A percentile compares a stretch with the other conserved stretches of the same genome.
phyloP scores from a whole-genome alignment of 345 rosid species.

The Lepidium sativum region DNA sequence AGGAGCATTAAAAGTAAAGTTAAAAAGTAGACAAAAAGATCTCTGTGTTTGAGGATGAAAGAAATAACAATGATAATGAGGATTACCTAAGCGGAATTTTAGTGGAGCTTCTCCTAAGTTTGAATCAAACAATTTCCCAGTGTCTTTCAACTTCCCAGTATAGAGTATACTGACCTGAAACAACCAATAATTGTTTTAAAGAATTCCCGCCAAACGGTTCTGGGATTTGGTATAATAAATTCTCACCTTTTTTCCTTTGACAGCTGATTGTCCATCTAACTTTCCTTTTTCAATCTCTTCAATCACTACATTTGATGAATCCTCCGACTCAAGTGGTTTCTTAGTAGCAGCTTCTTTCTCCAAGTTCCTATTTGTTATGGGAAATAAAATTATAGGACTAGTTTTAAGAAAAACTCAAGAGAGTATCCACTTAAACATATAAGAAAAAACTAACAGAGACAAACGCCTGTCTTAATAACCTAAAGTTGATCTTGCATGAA shows the following conservation, averaged over 20 bases:
- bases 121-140: slow-evolving; percentile 40
- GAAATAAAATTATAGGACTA: not conserved
- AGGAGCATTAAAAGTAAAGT: not conserved
- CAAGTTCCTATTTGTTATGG: slow-evolving; percentile 14
- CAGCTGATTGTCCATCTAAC: slow-evolving; percentile 38
- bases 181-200: not conserved
- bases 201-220: not conserved
- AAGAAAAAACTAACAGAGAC: not conserved
- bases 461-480: not conserved
- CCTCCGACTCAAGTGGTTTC: slow-evolving; percentile 7
- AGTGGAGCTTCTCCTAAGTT: slow-evolving; percentile 29
- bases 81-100: slow-evolving; percentile 46
- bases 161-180: slow-evolving; percentile 43
- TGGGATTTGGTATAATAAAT: not conserved
- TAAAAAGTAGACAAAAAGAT: not conserved
- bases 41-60: not conserved
- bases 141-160: slow-evolving; percentile 40
- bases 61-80: not conserved
- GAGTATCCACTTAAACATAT: too few species aligned
- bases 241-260: slow-evolving; percentile 43
- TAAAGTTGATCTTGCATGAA: not conserved
- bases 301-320: slow-evolving; percentile 33
- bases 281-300: slow-evolving; percentile 32
- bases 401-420: too few species aligned
- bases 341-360: slow-evolving; percentile 10